Conservation (phyloP, 2,329 filamentous ascomycete genomes). For the Pseudopyricularia javanii region DNA sequence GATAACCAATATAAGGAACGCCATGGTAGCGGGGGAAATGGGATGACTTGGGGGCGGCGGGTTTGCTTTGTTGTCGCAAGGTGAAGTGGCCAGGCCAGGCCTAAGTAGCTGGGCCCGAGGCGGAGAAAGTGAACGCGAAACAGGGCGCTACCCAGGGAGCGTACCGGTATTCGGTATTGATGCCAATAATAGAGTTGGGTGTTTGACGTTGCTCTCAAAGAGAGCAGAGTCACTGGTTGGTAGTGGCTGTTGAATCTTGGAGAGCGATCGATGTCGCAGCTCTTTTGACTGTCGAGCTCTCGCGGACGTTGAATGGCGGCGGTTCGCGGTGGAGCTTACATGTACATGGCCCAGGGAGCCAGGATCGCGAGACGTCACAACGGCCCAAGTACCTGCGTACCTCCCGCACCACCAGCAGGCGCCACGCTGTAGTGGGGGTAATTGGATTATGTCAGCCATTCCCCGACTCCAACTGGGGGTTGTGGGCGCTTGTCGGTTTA, state of each 20-base stretch:
- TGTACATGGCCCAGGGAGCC: background rate
- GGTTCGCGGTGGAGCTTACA: background rate
- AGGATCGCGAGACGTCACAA: background rate
- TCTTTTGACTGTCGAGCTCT: background rate
- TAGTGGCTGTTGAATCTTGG: too few species aligned
- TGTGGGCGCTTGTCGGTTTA: too few species aligned
- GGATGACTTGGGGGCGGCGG: background rate
- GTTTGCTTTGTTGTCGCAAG: background rate
- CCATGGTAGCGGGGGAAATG: conserved; percentile 43
- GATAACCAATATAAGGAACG: conserved; percentile 81
- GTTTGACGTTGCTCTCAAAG: too few species aligned
- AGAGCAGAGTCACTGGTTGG: too few species aligned
- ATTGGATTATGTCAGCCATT: background rate
- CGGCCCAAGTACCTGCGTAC: background rate
- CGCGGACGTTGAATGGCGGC: background rate
- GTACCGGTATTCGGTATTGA: too few species aligned
- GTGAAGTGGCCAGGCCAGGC: too few species aligned
- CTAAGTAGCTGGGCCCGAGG: background rate
- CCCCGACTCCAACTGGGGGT: too few species aligned
- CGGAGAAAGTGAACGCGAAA: background rate
- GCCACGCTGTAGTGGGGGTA: too few species aligned
- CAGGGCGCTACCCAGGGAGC: background rate
- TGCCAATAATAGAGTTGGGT: too few species aligned
- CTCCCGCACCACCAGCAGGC: too few species aligned
- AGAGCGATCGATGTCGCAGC: background rate